phyloP scores from a whole-genome alignment of 768 basidiomycete species.

The Asterophora lycoperdoides region DNA sequence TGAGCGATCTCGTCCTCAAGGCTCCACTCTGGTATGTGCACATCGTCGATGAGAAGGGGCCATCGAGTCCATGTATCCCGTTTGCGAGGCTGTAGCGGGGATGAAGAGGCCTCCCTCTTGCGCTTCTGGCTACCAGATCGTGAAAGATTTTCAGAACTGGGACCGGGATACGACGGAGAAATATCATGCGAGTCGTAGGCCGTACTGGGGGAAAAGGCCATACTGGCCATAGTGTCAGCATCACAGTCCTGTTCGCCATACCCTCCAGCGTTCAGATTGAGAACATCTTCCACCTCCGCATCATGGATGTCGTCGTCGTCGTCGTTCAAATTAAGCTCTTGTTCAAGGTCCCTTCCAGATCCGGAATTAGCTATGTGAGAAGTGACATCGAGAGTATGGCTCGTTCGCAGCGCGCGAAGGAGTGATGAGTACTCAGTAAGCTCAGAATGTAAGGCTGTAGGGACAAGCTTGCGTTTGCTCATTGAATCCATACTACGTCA shows the following conservation, averaged over 20 bases:
- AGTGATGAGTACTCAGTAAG: slow-evolving; percentile 65
- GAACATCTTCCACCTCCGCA: neutral
- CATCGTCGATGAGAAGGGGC: slow-evolving; percentile 63
- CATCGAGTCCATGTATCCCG: slow-evolving; percentile 69
- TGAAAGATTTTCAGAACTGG: slow-evolving; percentile 2
- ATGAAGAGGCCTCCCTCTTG: slow-evolving; percentile 15
- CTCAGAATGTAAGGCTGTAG: slow-evolving; percentile 56
- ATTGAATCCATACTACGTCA: too few relatives aligned
- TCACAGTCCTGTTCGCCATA: neutral
- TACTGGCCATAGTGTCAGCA: slow-evolving; percentile 3
- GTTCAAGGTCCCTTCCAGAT: slow-evolving; percentile 3
- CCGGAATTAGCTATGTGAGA: slow-evolving; percentile 38
- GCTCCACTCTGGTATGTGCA: slow-evolving; percentile 63
- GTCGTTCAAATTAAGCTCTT: slow-evolving; percentile 20
- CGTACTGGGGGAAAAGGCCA: slow-evolving; percentile 5
- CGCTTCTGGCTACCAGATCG: slow-evolving; percentile 14
- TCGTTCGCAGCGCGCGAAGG: slow-evolving; percentile 59
- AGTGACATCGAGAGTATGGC: slow-evolving; percentile 53
- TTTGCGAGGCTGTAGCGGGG: slow-evolving; percentile 17
- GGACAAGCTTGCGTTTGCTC: slow-evolving; percentile 42
- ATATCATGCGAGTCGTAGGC: slow-evolving; percentile 8
- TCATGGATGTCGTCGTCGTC: slow-evolving; percentile 21
- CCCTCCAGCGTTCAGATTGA: neutral
- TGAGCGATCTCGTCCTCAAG: slow-evolving; percentile 63
- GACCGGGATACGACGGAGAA: slow-evolving; percentile 8